Evolutionary conservation across 2,329 filamentous ascomycete species (phyloP), one percentile per base, ranked within the genome.

Genomic region (Monosporascus sp.): DNA sequence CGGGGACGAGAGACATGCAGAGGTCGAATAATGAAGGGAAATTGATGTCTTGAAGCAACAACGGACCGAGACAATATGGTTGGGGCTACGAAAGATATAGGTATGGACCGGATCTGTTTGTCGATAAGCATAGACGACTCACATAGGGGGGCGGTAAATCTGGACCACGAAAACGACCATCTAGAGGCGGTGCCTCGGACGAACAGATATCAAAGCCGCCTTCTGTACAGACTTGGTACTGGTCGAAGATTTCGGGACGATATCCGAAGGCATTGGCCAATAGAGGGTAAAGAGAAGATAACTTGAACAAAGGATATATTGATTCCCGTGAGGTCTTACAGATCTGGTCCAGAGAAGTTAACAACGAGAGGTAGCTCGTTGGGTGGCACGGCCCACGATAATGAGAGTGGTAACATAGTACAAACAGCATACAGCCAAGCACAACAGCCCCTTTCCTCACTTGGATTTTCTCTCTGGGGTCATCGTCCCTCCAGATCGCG

Each of bases 1-100:
- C 52, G 57, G 53, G 25, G 41, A 18, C 38, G 25, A 53, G 47
- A 63, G 56, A 66, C 61, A 65, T 58, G 56, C 51, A 62, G 59
- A 46, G 50, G 46, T 38, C 46, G 50, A 44, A 52, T 25, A 38
- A 31, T 37, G 44, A 39, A 49, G 24, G 42, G 36, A 47, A 22
- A 54, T 51, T 50, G 46, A 41, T 60, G 59, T 61, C 56, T 60
- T 53, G 55, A 61, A 59, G 54, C 36, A 60, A 58, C 57, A 51
- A 51, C 38, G n/a, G 27, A 51, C 55, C 56, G 49, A 63, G 52
- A 62, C 56, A 60, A 39, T 20, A 34, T 50, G 49, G 31, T 24
- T 34, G 42, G 55, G 57, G 27, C 47, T n/a, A 20, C 24, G 44
- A n/a, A 51, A 48, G 20, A 46, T 61, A 59, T 52, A 57, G n/a